Evolutionary conservation across 306 rosid species (phyloP).

Genomic region (Sphenostylis stenocarpa): DNA sequence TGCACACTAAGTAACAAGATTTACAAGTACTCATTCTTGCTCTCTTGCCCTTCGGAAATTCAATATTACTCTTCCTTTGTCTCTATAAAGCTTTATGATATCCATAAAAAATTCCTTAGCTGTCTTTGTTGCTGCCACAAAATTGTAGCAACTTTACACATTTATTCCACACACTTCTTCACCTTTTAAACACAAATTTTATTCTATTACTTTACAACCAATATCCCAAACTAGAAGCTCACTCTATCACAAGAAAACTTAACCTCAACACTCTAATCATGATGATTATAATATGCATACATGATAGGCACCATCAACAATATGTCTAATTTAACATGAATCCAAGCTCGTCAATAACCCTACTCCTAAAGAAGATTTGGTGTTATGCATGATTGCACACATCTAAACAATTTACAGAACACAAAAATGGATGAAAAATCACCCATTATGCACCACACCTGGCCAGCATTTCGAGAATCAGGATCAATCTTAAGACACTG

Average conservation of each 20-base stretch:
- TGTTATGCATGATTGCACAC: not conserved
- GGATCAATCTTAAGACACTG: constrained; percentile 95
- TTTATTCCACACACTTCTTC: not conserved
- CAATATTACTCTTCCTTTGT: not conserved
- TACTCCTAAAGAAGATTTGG: not conserved
- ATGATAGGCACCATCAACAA: not conserved
- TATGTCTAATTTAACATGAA: not conserved
- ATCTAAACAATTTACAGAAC: not conserved
- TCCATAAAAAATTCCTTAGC: not conserved
- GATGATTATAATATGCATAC: not conserved
- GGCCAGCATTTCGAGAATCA: constrained; percentile 98
- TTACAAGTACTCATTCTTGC: not conserved
- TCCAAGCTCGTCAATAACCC: not conserved
- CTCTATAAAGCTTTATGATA: not conserved
- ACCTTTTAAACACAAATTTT: not conserved
- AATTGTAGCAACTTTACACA: not conserved
- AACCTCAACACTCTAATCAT: not conserved
- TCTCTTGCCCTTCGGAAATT: not conserved
- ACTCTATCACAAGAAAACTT: not conserved
- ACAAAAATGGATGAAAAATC: constrained; percentile 2
- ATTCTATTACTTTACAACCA: not conserved
- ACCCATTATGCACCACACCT: constrained; percentile 54
- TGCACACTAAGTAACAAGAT: not conserved
- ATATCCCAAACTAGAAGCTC: not conserved
- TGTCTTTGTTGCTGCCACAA: not conserved